Conservation (phyloP, 805 yeast species). For the Zygosaccharomyces siamensis region DNA sequence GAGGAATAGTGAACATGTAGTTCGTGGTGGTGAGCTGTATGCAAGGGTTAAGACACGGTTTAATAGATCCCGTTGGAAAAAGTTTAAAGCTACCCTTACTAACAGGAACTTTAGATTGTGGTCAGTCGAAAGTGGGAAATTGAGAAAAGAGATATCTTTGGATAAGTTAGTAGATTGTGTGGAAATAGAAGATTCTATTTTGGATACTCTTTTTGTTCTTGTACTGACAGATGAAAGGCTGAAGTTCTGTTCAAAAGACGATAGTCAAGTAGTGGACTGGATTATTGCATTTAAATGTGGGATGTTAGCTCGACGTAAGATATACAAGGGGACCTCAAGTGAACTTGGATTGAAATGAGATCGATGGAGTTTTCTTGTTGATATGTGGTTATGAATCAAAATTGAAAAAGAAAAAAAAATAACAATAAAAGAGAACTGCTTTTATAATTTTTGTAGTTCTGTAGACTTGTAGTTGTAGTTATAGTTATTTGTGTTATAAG, state of each 20-base stretch:
- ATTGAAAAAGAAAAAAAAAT: not conserved
- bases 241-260: constrained; percentile 18
- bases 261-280: constrained; percentile 24
- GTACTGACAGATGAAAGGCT: constrained; percentile 19
- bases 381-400: not conserved
- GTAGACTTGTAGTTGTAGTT: not conserved
- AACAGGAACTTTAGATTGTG: constrained; percentile 15
- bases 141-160: constrained; percentile 12
- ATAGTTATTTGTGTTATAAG: not conserved
- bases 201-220: constrained; percentile 18
- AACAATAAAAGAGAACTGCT: too few relatives aligned
- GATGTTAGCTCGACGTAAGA: constrained; percentile 15
- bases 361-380: not conserved
- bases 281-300: constrained; percentile 23
- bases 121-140: constrained; percentile 17
- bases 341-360: not conserved
- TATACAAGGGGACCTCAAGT: not conserved
- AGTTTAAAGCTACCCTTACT: constrained; percentile 15
- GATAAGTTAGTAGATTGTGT: constrained; percentile 21
- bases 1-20: constrained; percentile 11
- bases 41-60: constrained; percentile 17
- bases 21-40: constrained; percentile 15
- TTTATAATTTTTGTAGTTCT: not conserved
- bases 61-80: constrained; percentile 22
- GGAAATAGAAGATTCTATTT: constrained; percentile 14